These are phyloP conservation scores for Daldinia concentrica DNA, from an alignment of 495 filamentous ascomycete genomes.

Conservation along the genomic window DNA sequence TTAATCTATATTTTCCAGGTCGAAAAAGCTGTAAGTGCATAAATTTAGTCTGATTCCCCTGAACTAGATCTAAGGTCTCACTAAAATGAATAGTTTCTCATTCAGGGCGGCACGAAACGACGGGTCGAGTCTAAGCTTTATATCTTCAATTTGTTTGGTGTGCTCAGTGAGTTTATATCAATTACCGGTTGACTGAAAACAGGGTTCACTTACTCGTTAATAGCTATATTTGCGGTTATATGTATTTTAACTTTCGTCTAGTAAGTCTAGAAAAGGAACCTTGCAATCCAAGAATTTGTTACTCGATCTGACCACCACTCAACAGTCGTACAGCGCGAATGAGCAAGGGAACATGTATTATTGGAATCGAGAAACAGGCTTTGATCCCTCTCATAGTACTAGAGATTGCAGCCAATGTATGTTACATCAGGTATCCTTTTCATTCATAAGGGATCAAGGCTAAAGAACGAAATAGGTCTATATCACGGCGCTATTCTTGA, in stretches of 20 bases:
- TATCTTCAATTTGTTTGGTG: constrained; percentile 62
- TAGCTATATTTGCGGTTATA: constrained; percentile 58
- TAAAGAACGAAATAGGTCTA: constrained; percentile 53
- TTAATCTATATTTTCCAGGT: constrained; percentile 64
- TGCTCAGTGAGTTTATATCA: constrained; percentile 52
- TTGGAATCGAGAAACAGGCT: constrained; percentile 60
- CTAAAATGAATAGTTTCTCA: constrained; percentile 53
- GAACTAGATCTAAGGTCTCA: constrained; percentile 7
- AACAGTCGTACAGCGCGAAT: constrained; percentile 57
- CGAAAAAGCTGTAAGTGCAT: constrained; percentile 59
- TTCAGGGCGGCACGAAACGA: constrained; percentile 53
- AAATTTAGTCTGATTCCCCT: neutral
- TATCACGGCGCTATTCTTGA: constrained; percentile 60
- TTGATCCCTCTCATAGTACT: constrained; percentile 62
- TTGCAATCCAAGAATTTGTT: neutral
- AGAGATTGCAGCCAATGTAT: constrained; percentile 60
- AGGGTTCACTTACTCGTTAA: constrained; percentile 17
- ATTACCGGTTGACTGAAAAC: neutral
- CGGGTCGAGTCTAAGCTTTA: constrained; percentile 60
- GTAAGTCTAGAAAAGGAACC: constrained; percentile 45
- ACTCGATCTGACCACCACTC: constrained; percentile 8
- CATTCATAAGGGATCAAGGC: neutral
- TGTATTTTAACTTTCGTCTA: constrained; percentile 60
- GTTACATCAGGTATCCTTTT: neutral
- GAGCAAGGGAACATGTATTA: constrained; percentile 59